A percentile compares a stretch with the other conserved stretches of the same genome.
Evolutionary conservation across 306 rosid species (phyloP).

Genomic region (Hippophae rhamnoides): DNA sequence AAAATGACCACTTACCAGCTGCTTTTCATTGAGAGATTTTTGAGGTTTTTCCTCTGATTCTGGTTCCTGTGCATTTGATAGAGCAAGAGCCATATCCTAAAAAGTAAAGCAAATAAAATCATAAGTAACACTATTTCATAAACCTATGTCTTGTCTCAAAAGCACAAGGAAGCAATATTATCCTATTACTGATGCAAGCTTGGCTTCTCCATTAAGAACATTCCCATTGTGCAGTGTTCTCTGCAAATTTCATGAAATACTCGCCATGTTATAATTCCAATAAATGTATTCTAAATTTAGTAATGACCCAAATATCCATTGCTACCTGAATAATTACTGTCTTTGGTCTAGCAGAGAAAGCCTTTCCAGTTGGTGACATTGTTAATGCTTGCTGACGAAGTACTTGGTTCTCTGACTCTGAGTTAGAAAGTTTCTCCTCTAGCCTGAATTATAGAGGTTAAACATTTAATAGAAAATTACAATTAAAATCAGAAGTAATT

Average conservation of each 20-base stretch:
- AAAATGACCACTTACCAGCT: conserved; percentile 59
- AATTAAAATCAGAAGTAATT: no score
- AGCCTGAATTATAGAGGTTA: conserved; percentile 45
- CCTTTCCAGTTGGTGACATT: conserved; percentile 79
- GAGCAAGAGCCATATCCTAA: conserved; percentile 73
- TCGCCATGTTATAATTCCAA: background rate
- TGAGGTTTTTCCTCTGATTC: conserved; percentile 98
- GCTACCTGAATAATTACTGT: conserved; percentile 82
- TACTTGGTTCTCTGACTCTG: conserved; percentile 97
- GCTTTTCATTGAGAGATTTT: conserved; percentile 95
- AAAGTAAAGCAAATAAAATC: conserved; percentile 13
- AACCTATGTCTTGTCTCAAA: conserved; percentile 6
- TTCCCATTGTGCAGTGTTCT: conserved; percentile 93
- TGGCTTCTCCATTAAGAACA: conserved; percentile 65
- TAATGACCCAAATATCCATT: background rate
- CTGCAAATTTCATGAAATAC: conserved; percentile 47
- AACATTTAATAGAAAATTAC: background rate
- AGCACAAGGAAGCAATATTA: conserved; percentile 14
- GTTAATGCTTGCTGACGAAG: conserved; percentile 99
- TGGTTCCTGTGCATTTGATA: conserved; percentile 80
- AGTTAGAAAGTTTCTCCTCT: conserved; percentile 89
- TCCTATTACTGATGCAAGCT: conserved; percentile 48
- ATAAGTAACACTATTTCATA: conserved; percentile 11
- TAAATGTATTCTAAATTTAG: background rate
- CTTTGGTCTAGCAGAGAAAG: conserved; percentile 71